A percentile compares a stretch with the other conserved stretches of the same genome.
phyloP scores from a whole-genome alignment of 371 early-diverging fungal species.

The Apophysomyces elegans region DNA sequence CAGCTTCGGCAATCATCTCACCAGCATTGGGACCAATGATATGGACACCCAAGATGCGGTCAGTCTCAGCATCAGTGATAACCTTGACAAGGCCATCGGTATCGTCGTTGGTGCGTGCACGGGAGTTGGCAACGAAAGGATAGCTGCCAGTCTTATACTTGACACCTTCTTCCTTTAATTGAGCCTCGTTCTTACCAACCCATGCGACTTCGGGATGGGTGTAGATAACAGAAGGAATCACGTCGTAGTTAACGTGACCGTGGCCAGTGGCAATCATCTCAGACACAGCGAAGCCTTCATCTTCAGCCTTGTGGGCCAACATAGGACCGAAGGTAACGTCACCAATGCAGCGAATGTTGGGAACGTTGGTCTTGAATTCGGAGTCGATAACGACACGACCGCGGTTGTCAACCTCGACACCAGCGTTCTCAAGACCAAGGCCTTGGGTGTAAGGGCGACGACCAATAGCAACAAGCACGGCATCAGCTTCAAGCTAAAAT shows the following conservation, averaged over 20 bases:
- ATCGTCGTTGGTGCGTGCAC: constrained; percentile 97
- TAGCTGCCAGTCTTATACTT: constrained; percentile 90
- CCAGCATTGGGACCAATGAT: constrained; percentile 98
- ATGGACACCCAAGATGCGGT: constrained; percentile 95
- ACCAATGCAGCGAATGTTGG: constrained; percentile 94
- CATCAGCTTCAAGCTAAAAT: constrained; percentile 87
- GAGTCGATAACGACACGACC: constrained; percentile 90
- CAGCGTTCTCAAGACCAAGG: constrained; percentile 90
- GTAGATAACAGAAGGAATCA: constrained; percentile 98
- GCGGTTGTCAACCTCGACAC: constrained; percentile 85
- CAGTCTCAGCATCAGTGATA: constrained; percentile 94
- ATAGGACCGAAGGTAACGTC: constrained; percentile 97
- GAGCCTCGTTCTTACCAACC: constrained; percentile 96
- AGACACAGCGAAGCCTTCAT: constrained; percentile 96
- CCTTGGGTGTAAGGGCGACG: constrained; percentile 94
- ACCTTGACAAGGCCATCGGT: constrained; percentile 95
- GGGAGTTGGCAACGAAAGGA: constrained; percentile 97
- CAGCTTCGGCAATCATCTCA: constrained; percentile 99
- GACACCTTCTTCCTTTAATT: constrained; percentile 85
- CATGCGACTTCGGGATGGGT: constrained; percentile 99
- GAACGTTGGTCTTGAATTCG: constrained; percentile 89
- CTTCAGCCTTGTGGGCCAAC: constrained; percentile 99
- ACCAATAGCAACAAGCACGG: constrained; percentile 92
- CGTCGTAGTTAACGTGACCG: constrained; percentile 98
- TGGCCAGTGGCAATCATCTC: constrained; percentile 93